Evolutionary conservation across 129 eudicot genomes (phyloP).

Genomic region (Flaveria sonorensis): DNA sequence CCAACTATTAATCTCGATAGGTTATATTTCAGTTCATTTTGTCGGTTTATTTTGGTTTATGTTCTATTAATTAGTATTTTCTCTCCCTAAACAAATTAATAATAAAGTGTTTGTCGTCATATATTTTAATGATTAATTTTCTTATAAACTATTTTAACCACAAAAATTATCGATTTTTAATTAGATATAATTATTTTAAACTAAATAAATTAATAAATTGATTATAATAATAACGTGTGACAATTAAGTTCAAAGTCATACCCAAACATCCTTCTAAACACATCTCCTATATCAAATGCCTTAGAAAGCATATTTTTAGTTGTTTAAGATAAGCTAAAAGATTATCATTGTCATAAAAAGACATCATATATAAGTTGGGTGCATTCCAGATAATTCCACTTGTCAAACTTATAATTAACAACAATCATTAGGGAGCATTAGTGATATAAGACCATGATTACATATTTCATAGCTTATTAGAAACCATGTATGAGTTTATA

Average conservation of each 20-base stretch:
- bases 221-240: not conserved
- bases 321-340: not conserved
- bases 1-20: no score
- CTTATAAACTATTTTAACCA: not conserved
- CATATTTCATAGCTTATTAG: not conserved
- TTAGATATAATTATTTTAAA: not conserved
- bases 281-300: not conserved
- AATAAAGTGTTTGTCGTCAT: not conserved
- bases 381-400: slow-evolving; percentile 35
- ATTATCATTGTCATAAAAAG: not conserved
- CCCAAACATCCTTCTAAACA: not conserved
- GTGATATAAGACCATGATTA: slow-evolving; percentile 2
- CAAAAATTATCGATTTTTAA: not conserved
- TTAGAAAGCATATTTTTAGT: not conserved
- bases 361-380: slow-evolving; percentile 25
- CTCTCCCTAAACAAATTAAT: not conserved
- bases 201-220: not conserved
- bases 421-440: slow-evolving; percentile 36
- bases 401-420: slow-evolving; percentile 24
- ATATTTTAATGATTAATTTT: not conserved
- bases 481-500: not conserved
- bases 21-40: no score
- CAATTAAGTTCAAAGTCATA: not conserved
- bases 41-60: no score
- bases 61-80: no score